Evolutionary conservation across 768 basidiomycete species (phyloP), one percentile per base, ranked within the genome.

Genomic region (Kwoniella mangroviensis): DNA sequence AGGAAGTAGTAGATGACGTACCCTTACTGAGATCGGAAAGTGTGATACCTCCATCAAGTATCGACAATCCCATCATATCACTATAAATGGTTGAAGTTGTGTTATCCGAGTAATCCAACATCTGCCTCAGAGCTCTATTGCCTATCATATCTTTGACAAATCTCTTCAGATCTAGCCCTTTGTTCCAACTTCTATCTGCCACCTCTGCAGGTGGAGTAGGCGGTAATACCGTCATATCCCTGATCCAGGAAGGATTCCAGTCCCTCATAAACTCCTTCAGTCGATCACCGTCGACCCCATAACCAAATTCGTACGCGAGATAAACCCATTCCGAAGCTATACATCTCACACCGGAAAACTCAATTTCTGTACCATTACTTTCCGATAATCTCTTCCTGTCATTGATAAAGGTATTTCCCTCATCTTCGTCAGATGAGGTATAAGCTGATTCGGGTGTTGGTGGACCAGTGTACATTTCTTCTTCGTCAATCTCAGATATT

Each of bases 371-470:
- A 12, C 55, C 64, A 40, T 62, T 60, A 17, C 45, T 54, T 26
- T 49, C 60, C 34, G n/a, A 51, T 49, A 24, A 26, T n/a, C 34
- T 45, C 52, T 51, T 42, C 21, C 19, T 52, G 24, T 26, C 67
- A 11, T 12, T 26, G 4, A 42, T 41, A 51, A 19, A 61, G 53
- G 26, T 57, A 41, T 52, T 59, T 34, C 21, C 43, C 40, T 34
- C 34, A 34, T 24, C 67, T 22, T 57, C n/a, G 56, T 42, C 43
- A n/a, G 73, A 54, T 2, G 65, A 43, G 42, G 59, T 69, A n/a
- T 67, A 56, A 24, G 63, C 58, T 10, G 75, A 73, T 19, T 59
- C 56, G 0, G 77, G 77, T 5, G 77, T 79, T 1, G 75, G 78
- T 19, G 78, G 78, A 26, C 69, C 71, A 5, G 71, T 65, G 41